phyloP scores from a whole-genome alignment of 495 filamentous ascomycete species.

The Choiromyces venosus region DNA sequence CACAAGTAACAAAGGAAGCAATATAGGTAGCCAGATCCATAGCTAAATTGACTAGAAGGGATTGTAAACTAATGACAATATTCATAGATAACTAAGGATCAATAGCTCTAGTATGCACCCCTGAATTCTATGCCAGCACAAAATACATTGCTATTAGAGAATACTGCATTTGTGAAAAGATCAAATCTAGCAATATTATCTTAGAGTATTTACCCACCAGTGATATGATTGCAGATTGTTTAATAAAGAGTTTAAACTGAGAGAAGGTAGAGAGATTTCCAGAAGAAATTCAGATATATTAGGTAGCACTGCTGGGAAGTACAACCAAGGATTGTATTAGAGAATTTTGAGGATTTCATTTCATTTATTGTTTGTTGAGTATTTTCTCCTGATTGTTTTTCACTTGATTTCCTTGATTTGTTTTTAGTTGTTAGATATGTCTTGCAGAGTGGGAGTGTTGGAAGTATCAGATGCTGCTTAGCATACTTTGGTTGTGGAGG shows the following conservation, averaged over 20 bases:
- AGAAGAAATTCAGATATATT: no score
- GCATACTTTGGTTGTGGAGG: no score
- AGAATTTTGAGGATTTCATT: no score
- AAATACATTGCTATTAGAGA: neutral
- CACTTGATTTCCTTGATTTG: no score
- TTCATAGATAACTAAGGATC: neutral
- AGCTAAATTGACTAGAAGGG: neutral
- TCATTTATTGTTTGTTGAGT: no score
- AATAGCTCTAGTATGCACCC: neutral
- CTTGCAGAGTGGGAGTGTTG: no score
- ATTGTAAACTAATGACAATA: neutral
- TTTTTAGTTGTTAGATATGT: no score
- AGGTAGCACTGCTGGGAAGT: no score
- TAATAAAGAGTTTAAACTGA: neutral
- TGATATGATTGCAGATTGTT: neutral
- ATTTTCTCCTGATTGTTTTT: no score
- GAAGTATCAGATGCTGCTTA: no score
- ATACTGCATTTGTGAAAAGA: neutral
- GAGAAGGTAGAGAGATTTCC: no score
- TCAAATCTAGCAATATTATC: accelerated
- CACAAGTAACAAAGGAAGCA: neutral
- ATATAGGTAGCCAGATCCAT: neutral
- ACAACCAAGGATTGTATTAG: no score
- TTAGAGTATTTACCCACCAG: neutral
- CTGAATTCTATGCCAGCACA: neutral